These are phyloP conservation scores for Simplicillium aogashimaense DNA, from an alignment of 2,329 filamentous ascomycete genomes.

Conservation along the genomic window DNA sequence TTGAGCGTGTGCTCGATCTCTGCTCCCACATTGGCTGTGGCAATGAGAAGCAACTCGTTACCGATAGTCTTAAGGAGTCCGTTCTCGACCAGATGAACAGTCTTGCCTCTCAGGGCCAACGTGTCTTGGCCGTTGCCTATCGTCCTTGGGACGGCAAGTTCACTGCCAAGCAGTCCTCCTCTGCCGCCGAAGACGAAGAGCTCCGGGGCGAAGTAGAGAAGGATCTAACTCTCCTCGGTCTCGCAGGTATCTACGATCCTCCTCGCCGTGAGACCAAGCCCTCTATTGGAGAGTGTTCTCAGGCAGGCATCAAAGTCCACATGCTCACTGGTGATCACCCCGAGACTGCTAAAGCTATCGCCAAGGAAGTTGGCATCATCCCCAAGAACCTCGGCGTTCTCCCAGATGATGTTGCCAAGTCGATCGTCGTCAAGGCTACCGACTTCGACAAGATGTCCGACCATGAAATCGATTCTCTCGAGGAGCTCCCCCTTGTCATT, in stretches of 20 bases:
- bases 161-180: slow-evolving; percentile 20
- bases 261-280: slow-evolving; percentile 70
- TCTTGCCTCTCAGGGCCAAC: slow-evolving; percentile 58
- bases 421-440: slow-evolving; percentile 64
- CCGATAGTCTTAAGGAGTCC: slow-evolving; percentile 36
- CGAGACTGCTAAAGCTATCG: slow-evolving; percentile 69
- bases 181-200: slow-evolving; percentile 28
- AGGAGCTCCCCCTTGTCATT: slow-evolving; percentile 69
- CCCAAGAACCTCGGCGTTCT: slow-evolving; percentile 52
- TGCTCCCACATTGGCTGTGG: slow-evolving; percentile 38
- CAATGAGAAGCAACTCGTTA: slow-evolving; percentile 31
- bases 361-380: slow-evolving; percentile 69
- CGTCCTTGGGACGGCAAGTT: slow-evolving; percentile 45
- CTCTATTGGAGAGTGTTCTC: slow-evolving; percentile 60
- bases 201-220: slow-evolving; percentile 55
- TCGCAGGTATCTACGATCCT: slow-evolving; percentile 80
- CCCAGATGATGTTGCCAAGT: slow-evolving; percentile 51
- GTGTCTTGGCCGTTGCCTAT: slow-evolving; percentile 63
- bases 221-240: slow-evolving; percentile 64
- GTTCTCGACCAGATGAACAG: slow-evolving; percentile 45
- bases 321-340: slow-evolving; percentile 82
- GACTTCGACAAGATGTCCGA: slow-evolving; percentile 73
- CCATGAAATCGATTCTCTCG: slow-evolving; percentile 63
- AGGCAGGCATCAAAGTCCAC: slow-evolving; percentile 68
- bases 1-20: slow-evolving; percentile 49